A percentile compares a stretch with the other conserved stretches of the same genome.
Conservation (phyloP, 2,329 filamentous ascomycete genomes). For the Aspergillus latus region DNA sequence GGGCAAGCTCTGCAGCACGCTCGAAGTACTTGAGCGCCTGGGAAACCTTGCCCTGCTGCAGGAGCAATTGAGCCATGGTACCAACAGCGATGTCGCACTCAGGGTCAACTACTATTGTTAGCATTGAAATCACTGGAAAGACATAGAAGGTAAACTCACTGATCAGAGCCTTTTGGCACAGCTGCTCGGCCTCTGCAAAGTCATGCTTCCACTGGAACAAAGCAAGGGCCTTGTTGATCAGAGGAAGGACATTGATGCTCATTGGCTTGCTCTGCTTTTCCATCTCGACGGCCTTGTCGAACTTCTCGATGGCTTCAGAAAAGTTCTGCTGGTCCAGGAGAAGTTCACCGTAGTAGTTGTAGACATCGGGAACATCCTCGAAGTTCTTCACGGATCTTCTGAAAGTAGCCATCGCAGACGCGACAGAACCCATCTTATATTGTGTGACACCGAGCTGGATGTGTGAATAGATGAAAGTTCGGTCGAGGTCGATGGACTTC, state of each 20-base stretch:
- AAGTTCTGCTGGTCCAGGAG: slow-evolving; percentile 96
- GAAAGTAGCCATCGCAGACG: slow-evolving; percentile 98
- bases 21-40: slow-evolving; percentile 97
- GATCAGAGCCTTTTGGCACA: slow-evolving; percentile 96
- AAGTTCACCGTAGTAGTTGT: slow-evolving; percentile 99
- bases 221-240: slow-evolving; percentile 97
- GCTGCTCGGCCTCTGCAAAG: slow-evolving; percentile 88
- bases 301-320: slow-evolving; percentile 93
- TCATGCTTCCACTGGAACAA: slow-evolving; percentile 99
- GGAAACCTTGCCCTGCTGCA: slow-evolving; percentile 96
- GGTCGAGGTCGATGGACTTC: slow-evolving; percentile 96
- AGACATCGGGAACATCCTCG: slow-evolving; percentile 91
- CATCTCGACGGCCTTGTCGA: slow-evolving; percentile 97
- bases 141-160: slow-evolving; percentile 61
- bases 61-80: slow-evolving; percentile 94
- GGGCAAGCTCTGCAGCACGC: slow-evolving; percentile 86
- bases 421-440: slow-evolving; percentile 99
- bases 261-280: slow-evolving; percentile 92
- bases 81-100: slow-evolving; percentile 98
- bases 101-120: slow-evolving; percentile 72
- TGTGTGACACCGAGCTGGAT: slow-evolving; percentile 98
- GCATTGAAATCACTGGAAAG: slow-evolving; percentile 1
- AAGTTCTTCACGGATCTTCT: slow-evolving; percentile 98
- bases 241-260: slow-evolving; percentile 93
- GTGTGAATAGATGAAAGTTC: slow-evolving; percentile 97